Evolutionary conservation across 2,329 filamentous ascomycete species (phyloP).

Genomic region (Leptosphaerulina australis): DNA sequence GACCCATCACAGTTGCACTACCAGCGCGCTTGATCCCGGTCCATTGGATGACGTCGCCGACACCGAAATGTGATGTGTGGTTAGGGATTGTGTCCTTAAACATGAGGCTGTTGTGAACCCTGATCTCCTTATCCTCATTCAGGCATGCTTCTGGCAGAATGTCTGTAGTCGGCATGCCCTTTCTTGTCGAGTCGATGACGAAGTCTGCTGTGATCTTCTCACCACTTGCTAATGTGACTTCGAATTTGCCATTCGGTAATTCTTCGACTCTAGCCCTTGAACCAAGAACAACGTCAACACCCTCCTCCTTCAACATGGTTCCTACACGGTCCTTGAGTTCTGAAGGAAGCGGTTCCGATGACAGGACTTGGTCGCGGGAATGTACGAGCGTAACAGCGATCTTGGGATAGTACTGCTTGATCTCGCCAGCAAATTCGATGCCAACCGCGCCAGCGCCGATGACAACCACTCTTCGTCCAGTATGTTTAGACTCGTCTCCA

Average conservation of each 20-base stretch:
- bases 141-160: slow-evolving; percentile 66
- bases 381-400: slow-evolving; percentile 75
- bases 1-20: slow-evolving; percentile 75
- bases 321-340: slow-evolving; percentile 69
- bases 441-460: slow-evolving; percentile 83
- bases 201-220: slow-evolving; percentile 62
- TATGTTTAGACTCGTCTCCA: slow-evolving; percentile 31
- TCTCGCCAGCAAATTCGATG: slow-evolving; percentile 80
- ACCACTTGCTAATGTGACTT: slow-evolving; percentile 55
- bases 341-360: slow-evolving; percentile 72
- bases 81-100: slow-evolving; percentile 63
- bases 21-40: slow-evolving; percentile 81
- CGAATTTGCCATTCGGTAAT: slow-evolving; percentile 42
- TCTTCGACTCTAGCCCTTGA: slow-evolving; percentile 60
- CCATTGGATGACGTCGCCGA: slow-evolving; percentile 74
- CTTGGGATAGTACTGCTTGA: slow-evolving; percentile 70
- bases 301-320: slow-evolving; percentile 64
- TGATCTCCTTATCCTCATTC: slow-evolving; percentile 69
- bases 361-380: slow-evolving; percentile 72
- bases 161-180: slow-evolving; percentile 64
- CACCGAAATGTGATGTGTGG: slow-evolving; percentile 66
- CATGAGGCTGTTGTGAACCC: slow-evolving; percentile 61
- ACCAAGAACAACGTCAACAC: slow-evolving; percentile 68
- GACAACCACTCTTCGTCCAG: slow-evolving; percentile 64
- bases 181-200: slow-evolving; percentile 73